Evolutionary conservation across 1,284 basidiomycete genomes (phyloP), one percentile per base, ranked within the genome.

Genomic region (Cystobasidiaceae sp.): DNA sequence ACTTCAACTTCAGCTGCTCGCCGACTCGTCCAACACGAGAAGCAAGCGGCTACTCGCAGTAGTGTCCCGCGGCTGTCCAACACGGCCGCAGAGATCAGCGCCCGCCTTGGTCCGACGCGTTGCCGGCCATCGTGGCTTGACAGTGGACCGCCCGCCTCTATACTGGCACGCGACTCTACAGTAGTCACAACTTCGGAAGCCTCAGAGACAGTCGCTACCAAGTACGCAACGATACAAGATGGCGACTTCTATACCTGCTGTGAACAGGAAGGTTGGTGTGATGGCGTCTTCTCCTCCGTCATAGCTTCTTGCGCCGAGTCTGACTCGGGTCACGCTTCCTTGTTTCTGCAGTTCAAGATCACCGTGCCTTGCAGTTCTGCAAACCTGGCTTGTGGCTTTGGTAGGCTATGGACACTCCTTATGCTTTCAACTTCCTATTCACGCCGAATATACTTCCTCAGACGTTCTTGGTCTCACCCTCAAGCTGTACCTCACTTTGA

Each of bases 391-490:
- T 55, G 60, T 25, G 60, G 57, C 19, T 66, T 67, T 72, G 67
- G 69, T 58, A 37, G 30, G 63, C 27, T 21, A n/a, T n/a, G n/a
- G n/a, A 27, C 21, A 27, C 3, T 33, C 15, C 32, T 5, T 19
- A 27, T 25, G 23, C 37, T 0, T 17, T 27, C 15, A 5, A 3
- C 33, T 15, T 15, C 6, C 41, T 9, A 9, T 34, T 44, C 23
- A 32, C 13, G 19, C 44, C 48, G 5, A 48, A 21, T 15, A 37
- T 3, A 11, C 23, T n/a, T 21, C 19, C 19, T 0, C 39, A 62
- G 96, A 99, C 77, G 96, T 98, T 67, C 91, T 97, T 70, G 96
- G 96, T 21, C 87, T 98, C 68, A 96, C 94, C 0, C 86, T 98
- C 28, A 93, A 91, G 1, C 85, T 97, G 33, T 83, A 88, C 73